phyloP scores from a whole-genome alignment of 331 rosid genomes.

The Malus hybrid region DNA sequence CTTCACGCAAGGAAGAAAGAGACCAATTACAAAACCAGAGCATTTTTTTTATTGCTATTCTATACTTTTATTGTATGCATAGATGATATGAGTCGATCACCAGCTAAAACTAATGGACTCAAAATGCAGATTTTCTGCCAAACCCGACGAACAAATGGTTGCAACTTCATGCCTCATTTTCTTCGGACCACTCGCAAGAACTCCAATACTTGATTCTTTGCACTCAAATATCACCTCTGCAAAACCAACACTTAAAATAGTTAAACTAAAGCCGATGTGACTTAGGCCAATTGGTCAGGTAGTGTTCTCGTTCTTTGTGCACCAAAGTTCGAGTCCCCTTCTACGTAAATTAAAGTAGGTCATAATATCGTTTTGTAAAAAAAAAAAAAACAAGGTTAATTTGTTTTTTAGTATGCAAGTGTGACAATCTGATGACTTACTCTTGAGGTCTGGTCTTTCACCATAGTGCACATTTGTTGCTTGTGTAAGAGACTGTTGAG shows the following conservation, averaged over 20 bases:
- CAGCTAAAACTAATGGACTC: slow-evolving; percentile 57
- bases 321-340: too few relatives aligned
- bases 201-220: slow-evolving; percentile 50
- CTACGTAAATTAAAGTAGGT: too few relatives aligned
- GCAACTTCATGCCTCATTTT: slow-evolving; percentile 63
- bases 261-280: too few relatives aligned
- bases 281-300: too few relatives aligned
- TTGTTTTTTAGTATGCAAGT: neutral
- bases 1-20: neutral
- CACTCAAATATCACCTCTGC: slow-evolving; percentile 38
- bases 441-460: slow-evolving; percentile 49
- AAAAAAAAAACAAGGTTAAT: neutral
- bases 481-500: slow-evolving; percentile 35
- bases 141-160: slow-evolving; percentile 53
- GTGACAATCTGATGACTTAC: slow-evolving; percentile 24
- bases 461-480: slow-evolving; percentile 60
- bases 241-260: neutral
- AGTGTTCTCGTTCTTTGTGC: too few relatives aligned
- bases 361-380: too few relatives aligned
- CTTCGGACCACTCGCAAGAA: slow-evolving; percentile 59
- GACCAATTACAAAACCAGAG: neutral
- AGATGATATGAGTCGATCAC: slow-evolving; percentile 23
- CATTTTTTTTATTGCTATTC: neutral
- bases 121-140: slow-evolving; percentile 52
- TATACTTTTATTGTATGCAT: neutral